These are phyloP conservation scores for Epichloe amarillans DNA, from an alignment of 2,329 filamentous ascomycete genomes.

Conservation along the genomic window DNA sequence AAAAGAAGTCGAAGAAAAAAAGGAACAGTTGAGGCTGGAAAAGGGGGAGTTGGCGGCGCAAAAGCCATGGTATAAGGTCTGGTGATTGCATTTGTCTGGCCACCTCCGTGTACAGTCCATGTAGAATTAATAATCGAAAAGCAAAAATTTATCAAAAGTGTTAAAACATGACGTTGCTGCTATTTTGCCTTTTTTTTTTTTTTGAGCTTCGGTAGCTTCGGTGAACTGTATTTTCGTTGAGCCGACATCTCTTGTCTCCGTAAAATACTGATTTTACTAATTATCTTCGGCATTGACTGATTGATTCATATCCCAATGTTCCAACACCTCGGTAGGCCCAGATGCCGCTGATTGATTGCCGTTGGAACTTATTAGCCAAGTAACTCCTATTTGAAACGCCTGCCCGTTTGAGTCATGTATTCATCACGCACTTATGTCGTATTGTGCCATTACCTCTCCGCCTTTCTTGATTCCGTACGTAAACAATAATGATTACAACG, in stretches of 20 bases:
- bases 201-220: neutral
- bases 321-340: too few species aligned
- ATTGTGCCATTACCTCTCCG: neutral
- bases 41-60: constrained; percentile 21
- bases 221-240: too few species aligned
- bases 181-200: neutral
- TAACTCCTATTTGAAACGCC: neutral
- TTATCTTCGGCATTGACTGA: too few species aligned
- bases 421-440: neutral
- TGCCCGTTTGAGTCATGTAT: neutral
- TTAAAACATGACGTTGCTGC: neutral
- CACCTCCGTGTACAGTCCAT: neutral
- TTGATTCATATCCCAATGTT: too few species aligned
- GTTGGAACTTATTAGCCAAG: too few species aligned
- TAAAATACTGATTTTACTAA: too few species aligned
- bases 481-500: neutral
- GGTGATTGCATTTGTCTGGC: constrained; percentile 23
- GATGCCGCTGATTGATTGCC: too few species aligned
- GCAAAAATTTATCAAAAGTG: neutral
- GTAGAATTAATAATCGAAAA: neutral
- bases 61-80: constrained; percentile 43
- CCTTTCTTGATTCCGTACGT: neutral
- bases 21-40: constrained; percentile 18
- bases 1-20: constrained; percentile 29
- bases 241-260: too few species aligned